Conservation (phyloP, 2,329 filamentous ascomycete genomes). For the Alternaria triticina region DNA sequence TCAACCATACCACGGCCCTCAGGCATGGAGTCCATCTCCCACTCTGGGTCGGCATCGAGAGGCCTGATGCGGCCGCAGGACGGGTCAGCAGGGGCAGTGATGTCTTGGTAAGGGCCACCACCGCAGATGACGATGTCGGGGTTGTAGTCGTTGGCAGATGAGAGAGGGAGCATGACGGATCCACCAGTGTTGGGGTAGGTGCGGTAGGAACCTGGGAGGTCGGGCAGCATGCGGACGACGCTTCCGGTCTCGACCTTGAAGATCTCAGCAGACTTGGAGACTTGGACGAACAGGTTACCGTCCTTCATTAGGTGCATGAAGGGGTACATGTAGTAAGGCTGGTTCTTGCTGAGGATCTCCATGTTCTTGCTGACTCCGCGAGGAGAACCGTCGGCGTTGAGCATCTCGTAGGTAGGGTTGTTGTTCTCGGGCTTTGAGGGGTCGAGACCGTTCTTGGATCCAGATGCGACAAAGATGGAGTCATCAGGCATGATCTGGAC, state of each 20-base stretch:
- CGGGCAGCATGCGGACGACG: conserved; percentile 56
- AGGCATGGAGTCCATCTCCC: conserved; percentile 66
- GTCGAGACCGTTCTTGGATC: conserved; percentile 65
- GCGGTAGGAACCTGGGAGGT: conserved; percentile 63
- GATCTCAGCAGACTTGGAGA: conserved; percentile 62
- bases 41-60: conserved; percentile 55
- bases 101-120: conserved; percentile 65
- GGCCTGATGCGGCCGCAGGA: conserved; percentile 65
- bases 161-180: conserved; percentile 62
- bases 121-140: conserved; percentile 65
- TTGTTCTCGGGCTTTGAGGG: conserved; percentile 63
- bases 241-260: conserved; percentile 59
- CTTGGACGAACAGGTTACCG: conserved; percentile 64
- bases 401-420: conserved; percentile 68
- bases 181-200: conserved; percentile 68
- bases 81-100: conserved; percentile 63
- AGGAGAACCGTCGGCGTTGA: conserved; percentile 57
- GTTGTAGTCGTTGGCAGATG: conserved; percentile 59
- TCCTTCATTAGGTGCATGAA: conserved; percentile 65
- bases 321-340: conserved; percentile 70
- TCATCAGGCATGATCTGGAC: conserved; percentile 65
- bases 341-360: conserved; percentile 62
- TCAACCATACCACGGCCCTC: conserved; percentile 67
- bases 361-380: conserved; percentile 57
- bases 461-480: conserved; percentile 65